A percentile compares a stretch with the other conserved stretches of the same genome.
Evolutionary conservation across 2,329 filamentous ascomycete species (phyloP).

Genomic region (Colletotrichum eleusines): DNA sequence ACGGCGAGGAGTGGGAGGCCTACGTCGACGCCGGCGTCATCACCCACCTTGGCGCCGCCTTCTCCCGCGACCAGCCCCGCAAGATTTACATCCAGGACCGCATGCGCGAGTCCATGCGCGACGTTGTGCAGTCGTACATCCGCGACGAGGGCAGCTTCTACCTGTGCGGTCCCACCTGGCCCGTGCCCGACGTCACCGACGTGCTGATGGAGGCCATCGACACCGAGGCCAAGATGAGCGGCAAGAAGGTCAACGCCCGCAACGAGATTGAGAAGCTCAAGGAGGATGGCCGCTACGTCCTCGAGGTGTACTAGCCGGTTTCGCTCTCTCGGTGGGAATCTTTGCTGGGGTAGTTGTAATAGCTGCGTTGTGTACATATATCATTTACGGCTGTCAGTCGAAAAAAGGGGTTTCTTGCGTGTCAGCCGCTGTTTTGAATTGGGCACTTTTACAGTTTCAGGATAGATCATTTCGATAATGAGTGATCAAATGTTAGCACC

Average conservation of each 20-base stretch:
- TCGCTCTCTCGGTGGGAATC: not conserved
- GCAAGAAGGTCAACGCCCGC: constrained; percentile 84
- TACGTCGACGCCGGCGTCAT: constrained; percentile 96
- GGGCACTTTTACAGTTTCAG: not conserved
- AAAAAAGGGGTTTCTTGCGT: constrained; percentile 21
- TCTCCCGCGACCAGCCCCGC: constrained; percentile 95
- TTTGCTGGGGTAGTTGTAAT: not conserved
- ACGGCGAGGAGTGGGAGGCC: constrained; percentile 99
- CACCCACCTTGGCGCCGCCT: constrained; percentile 91
- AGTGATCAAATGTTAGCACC: not conserved
- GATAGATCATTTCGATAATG: too few species aligned
- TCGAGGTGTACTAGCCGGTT: constrained; percentile 86
- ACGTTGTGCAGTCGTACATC: constrained; percentile 89
- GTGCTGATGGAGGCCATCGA: constrained; percentile 94
- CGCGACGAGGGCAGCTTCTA: constrained; percentile 93
- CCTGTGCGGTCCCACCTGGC: constrained; percentile 97
- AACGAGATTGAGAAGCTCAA: constrained; percentile 98
- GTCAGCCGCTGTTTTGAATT: not conserved
- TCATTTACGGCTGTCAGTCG: not conserved
- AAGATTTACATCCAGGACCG: constrained; percentile 99
- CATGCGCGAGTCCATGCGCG: constrained; percentile 87
- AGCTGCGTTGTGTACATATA: constrained; percentile 10
- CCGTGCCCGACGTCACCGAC: constrained; percentile 94
- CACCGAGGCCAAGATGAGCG: constrained; percentile 74
- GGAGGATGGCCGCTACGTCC: constrained; percentile 92